These are phyloP conservation scores for Cocos nucifera DNA, from an alignment of 176 grass and related monocot genomes.

Conservation along the genomic window DNA sequence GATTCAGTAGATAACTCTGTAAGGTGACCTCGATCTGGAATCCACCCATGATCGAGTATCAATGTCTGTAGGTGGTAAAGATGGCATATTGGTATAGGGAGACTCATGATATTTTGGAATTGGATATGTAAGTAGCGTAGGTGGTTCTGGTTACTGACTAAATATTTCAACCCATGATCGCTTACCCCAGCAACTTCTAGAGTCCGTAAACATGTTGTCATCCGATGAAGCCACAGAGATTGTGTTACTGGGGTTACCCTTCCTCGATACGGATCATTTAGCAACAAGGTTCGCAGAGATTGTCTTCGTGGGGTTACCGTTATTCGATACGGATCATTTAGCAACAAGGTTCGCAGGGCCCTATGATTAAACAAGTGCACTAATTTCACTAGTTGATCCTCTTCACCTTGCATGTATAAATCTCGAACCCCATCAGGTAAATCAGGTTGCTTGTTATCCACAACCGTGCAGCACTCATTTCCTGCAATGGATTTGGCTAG, in stretches of 20 bases:
- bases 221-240: fast-evolving
- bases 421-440: neutral
- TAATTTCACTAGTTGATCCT: no score
- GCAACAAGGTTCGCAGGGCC: neutral
- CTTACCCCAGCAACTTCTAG: neutral
- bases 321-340: no score
- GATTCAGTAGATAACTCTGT: no score
- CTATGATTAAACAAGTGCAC: no score
- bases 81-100: neutral
- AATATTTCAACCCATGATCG: neutral
- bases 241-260: no score
- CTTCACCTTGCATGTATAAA: no score
- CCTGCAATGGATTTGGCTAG: constrained; percentile 26
- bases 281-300: no score
- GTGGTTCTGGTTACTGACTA: neutral
- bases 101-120: no score
- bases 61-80: constrained; percentile 6
- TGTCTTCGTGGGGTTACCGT: no score
- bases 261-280: no score
- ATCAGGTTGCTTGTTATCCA: neutral
- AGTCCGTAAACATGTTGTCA: neutral
- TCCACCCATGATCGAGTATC: no score
- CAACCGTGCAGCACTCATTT: neutral
- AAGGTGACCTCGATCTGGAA: no score
- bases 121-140: neutral